A percentile compares a stretch with the other conserved stretches of the same genome.
Conservation (phyloP, 768 basidiomycete genomes). For the Russula ochroleuca region DNA sequence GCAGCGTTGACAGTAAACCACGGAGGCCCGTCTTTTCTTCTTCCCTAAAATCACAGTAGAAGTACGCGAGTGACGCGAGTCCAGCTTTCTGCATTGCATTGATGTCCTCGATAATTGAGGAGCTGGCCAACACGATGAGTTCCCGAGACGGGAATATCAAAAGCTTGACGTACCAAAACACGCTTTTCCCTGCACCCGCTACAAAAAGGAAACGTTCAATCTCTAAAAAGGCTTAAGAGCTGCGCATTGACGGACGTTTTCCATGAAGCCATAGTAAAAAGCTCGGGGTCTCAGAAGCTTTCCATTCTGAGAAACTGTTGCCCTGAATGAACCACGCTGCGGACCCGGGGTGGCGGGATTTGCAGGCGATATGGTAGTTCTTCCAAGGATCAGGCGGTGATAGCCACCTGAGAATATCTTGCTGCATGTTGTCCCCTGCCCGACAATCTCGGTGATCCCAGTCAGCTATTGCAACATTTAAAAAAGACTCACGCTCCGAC, state of each 20-base stretch:
- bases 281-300: background rate
- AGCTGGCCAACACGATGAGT: too few species aligned
- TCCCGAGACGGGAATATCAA: too few species aligned
- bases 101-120: too few species aligned
- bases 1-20: too few species aligned
- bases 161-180: too few species aligned
- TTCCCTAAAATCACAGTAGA: too few species aligned
- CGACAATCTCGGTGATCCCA: background rate
- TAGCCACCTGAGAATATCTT: background rate
- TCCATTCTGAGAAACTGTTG: background rate
- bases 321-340: background rate
- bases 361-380: background rate
- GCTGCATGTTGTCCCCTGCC: background rate
- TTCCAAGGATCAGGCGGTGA: background rate
- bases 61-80: too few species aligned
- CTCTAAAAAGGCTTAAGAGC: too few species aligned
- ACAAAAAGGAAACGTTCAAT: too few species aligned
- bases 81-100: too few species aligned
- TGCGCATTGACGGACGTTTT: background rate
- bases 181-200: too few species aligned
- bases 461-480: background rate
- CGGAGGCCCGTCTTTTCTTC: too few species aligned
- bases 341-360: background rate
- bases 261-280: background rate
- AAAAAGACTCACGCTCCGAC: background rate